A percentile compares a stretch with the other conserved stretches of the same genome.
Evolutionary conservation across 2,329 filamentous ascomycete genomes (phyloP).

Genomic region (Sporothrix luriei): DNA sequence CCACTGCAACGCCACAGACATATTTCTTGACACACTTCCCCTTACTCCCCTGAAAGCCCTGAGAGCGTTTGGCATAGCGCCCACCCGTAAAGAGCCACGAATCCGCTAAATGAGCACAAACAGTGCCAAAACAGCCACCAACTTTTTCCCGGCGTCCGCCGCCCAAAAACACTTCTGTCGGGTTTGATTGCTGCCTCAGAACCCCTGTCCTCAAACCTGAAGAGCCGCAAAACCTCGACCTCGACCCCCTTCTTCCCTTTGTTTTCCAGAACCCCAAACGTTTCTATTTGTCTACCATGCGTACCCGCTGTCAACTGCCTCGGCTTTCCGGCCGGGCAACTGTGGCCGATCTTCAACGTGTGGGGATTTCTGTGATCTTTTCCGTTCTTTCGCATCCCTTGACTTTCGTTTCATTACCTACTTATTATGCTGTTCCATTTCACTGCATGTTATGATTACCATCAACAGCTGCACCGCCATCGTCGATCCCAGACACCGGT

Average conservation of each 20-base stretch:
- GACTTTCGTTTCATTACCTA: background rate
- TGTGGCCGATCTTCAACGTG: background rate
- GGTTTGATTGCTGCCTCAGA: constrained; percentile 34
- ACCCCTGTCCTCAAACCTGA: constrained; percentile 32
- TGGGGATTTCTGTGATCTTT: background rate
- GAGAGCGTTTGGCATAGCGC: constrained; percentile 10
- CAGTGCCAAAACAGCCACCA: background rate
- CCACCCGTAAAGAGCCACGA: background rate
- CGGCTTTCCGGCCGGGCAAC: background rate
- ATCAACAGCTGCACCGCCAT: background rate
- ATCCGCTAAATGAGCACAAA: background rate
- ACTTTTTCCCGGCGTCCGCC: background rate
- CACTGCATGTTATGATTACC: background rate
- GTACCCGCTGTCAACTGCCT: background rate
- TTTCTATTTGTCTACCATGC: background rate
- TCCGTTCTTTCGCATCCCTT: background rate
- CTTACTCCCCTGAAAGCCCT: constrained; percentile 16
- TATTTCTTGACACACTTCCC: constrained; percentile 10
- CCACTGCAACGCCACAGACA: constrained; percentile 12
- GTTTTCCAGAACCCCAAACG: too few species aligned
- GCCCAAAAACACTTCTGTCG: constrained; percentile 8
- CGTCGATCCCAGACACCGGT: background rate
- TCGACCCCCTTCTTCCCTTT: constrained; percentile 16
- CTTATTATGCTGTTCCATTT: background rate
- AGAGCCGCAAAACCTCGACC: constrained; percentile 12